Evolutionary conservation across 129 eudicot genomes (phyloP).

Genomic region (Logfia minima): DNA sequence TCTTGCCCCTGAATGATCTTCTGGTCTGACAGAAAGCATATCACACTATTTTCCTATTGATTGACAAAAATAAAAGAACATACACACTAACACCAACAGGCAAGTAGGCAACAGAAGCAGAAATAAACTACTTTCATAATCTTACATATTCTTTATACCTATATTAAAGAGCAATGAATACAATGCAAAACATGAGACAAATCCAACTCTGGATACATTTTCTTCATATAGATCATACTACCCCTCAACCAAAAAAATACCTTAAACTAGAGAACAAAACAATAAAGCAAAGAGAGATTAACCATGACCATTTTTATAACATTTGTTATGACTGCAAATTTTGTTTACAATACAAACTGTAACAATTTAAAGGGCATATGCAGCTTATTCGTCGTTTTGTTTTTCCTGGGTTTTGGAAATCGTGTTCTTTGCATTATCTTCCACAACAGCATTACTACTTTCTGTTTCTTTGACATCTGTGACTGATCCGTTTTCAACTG

Average conservation of each 20-base stretch:
- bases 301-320: background rate
- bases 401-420: background rate
- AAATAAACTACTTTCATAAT: background rate
- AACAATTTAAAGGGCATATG: background rate
- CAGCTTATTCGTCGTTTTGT: slow-evolving; percentile 29
- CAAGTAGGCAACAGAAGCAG: background rate
- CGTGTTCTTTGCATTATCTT: slow-evolving; percentile 15
- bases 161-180: background rate
- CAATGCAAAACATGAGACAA: background rate
- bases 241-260: slow-evolving; percentile 1
- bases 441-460: slow-evolving; percentile 28
- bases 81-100: background rate
- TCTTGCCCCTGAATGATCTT: background rate
- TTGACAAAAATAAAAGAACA: background rate
- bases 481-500: slow-evolving; percentile 56
- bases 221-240: slow-evolving; percentile 3
- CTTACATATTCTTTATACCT: background rate
- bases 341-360: slow-evolving; percentile 9
- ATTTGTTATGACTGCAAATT: background rate
- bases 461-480: slow-evolving; percentile 43
- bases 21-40: background rate
- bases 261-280: background rate
- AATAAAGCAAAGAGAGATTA: background rate
- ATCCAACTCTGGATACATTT: background rate
- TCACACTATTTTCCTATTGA: background rate